phyloP scores from a whole-genome alignment of 108 stramenopile species.

The Fragilariopsis cylindrus region DNA sequence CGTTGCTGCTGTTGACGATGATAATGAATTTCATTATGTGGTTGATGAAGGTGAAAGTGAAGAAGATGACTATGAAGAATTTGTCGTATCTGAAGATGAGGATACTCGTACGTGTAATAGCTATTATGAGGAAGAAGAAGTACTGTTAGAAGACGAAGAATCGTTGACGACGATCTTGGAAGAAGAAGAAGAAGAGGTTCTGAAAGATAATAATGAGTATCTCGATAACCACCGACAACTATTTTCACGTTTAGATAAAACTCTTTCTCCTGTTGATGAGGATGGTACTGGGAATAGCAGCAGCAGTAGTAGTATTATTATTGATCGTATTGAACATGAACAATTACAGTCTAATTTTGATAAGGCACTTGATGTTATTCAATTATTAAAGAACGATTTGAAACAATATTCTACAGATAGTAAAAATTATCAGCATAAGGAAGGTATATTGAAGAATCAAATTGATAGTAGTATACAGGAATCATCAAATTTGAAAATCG shows the following conservation, averaged over 20 bases:
- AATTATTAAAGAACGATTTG: neutral
- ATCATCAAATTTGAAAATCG: neutral
- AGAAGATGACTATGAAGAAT: neutral
- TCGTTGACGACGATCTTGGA: no score
- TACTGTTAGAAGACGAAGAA: neutral
- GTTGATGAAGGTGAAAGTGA: no score
- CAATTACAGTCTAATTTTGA: neutral
- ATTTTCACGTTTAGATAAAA: neutral
- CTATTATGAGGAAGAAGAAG: neutral
- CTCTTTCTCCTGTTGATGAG: neutral
- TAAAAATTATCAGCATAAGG: neutral
- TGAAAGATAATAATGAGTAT: neutral
- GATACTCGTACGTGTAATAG: neutral
- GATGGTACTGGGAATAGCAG: no score
- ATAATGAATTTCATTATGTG: no score
- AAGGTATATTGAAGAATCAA: neutral
- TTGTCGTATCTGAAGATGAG: neutral
- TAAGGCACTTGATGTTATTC: conserved; percentile 19
- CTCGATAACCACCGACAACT: neutral
- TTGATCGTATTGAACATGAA: neutral
- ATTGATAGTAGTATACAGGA: no score
- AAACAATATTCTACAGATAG: neutral
- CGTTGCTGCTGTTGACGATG: no score
- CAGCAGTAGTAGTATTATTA: neutral
- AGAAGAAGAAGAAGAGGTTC: neutral